Evolutionary conservation across 2,329 filamentous ascomycete species (phyloP), one percentile per base, ranked within the genome.

Genomic region (Cercospora brassicicola): DNA sequence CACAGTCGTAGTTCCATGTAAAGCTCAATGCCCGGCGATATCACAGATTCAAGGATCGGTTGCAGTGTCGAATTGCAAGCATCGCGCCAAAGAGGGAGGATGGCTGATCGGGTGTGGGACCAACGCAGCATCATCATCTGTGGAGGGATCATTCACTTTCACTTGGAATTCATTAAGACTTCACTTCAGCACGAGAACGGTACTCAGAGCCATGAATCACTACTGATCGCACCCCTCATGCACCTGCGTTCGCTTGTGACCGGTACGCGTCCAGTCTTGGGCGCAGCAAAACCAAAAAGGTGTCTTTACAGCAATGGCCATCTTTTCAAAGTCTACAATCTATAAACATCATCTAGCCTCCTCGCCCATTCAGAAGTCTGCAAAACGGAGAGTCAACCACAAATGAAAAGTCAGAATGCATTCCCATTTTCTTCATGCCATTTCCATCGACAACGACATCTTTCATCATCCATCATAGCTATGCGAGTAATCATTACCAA

Each of bases 401-500:
- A 55, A 15, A 26, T 9, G 15, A 55, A 55, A 55, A 30, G 13
- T 39, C 23, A n/a, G 9, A 26, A 28, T 55, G 48, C 48, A n/a
- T 20, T 55, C 48, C 48, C 48, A 23, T 55, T 55, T 55, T 55
- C 48, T 55, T 30, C 48, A 30, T 55, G 48, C 48, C 48, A 55
- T 55, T 5, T 26, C 48, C 48, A 55, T 55, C 48, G 9, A 55
- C 48, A 28, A 48, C 36, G 36, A 55, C 48, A n/a, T 55, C 48
- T 55, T 2, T 26, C 48, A 55, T 55, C 61, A 55, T 63, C 30
- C 45, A 51, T 55, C 61, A 63, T 56, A 56, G 61, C 61, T 63
- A 67, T 69, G 67, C 62, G 59, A 59, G 55, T 68, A 33, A 26
- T 69, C 70, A 68, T 68, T 60, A 69, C 61, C 70, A 68, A 64